These are phyloP conservation scores for Glycine latifolia DNA, from an alignment of 306 rosid genomes.

Conservation along the genomic window DNA sequence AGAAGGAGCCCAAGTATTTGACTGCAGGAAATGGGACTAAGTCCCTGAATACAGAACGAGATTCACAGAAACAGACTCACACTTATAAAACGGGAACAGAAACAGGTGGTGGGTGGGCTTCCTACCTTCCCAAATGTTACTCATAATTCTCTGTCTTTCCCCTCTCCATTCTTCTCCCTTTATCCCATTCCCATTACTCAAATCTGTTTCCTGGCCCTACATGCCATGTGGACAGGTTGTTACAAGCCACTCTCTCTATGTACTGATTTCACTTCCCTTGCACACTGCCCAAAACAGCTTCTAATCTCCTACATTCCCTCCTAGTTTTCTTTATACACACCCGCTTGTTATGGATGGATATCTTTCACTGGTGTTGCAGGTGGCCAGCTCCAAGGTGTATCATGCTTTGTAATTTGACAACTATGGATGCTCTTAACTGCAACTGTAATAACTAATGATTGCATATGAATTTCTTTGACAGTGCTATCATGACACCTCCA, in stretches of 20 bases:
- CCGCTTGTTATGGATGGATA: neutral
- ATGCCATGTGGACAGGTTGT: neutral
- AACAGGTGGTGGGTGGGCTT: neutral
- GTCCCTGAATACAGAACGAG: neutral
- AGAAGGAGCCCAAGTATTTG: neutral
- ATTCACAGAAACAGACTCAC: neutral
- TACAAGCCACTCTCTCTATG: neutral
- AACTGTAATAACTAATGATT: constrained; percentile 42
- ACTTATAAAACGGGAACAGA: neutral
- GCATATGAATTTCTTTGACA: constrained; percentile 51
- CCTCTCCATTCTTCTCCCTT: neutral
- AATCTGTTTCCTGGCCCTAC: neutral
- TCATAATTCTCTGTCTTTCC: neutral
- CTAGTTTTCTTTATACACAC: constrained; percentile 7
- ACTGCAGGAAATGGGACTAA: neutral
- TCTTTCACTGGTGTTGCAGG: constrained; percentile 16
- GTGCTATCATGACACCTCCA: constrained; percentile 93
- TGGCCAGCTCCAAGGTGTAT: constrained; percentile 22
- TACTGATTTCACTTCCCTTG: constrained; percentile 9
- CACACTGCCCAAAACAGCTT: neutral
- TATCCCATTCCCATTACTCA: neutral
- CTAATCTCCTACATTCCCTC: neutral
- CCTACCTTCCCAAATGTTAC: neutral
- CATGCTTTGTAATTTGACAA: constrained; percentile 32
- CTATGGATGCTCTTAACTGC: constrained; percentile 12